A percentile compares a stretch with the other conserved stretches of the same genome.
phyloP scores from a whole-genome alignment of 176 grass and related monocot species.

The Aegilops tauschii region DNA sequence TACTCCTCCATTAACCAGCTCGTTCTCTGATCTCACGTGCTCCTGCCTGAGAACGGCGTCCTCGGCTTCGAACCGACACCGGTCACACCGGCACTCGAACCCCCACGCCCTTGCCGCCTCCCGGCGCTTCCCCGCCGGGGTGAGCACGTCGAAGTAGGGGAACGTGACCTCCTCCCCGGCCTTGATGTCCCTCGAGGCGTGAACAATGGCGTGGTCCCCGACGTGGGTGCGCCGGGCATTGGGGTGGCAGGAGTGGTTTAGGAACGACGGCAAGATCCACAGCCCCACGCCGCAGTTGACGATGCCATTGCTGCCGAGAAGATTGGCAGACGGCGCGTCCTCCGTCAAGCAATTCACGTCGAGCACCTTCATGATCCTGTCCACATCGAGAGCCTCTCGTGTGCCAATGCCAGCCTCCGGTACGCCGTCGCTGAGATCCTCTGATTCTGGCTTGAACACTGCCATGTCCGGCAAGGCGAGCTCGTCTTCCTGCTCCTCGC shows the following conservation, averaged over 20 bases:
- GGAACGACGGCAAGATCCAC: constrained; percentile 80
- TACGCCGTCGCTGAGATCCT: neutral
- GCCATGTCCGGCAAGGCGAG: constrained; percentile 47
- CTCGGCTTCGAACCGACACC: constrained; percentile 60
- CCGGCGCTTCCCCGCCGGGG: constrained; percentile 39
- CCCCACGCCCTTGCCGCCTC: constrained; percentile 61
- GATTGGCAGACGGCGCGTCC: constrained; percentile 46
- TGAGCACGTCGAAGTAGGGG: constrained; percentile 85
- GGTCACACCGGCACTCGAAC: constrained; percentile 75
- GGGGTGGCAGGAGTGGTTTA: constrained; percentile 86
- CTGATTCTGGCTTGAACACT: constrained; percentile 41
- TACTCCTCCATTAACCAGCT: constrained; percentile 27
- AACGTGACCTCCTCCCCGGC: constrained; percentile 76
- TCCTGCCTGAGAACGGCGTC: constrained; percentile 37
- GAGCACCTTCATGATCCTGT: constrained; percentile 67
- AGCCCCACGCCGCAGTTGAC: constrained; percentile 66
- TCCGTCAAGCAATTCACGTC: constrained; percentile 85
- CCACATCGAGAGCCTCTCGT: constrained; percentile 43
- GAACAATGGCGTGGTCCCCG: constrained; percentile 61
- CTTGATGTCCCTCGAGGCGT: constrained; percentile 86
- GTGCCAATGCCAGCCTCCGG: neutral
- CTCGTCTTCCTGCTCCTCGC: constrained; percentile 40
- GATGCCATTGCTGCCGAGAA: constrained; percentile 37
- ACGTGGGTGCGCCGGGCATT: constrained; percentile 69
- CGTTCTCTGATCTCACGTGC: constrained; percentile 38